These are phyloP conservation scores for Annulohypoxylon nitens DNA, from an alignment of 495 filamentous ascomycete genomes.

Conservation along the genomic window DNA sequence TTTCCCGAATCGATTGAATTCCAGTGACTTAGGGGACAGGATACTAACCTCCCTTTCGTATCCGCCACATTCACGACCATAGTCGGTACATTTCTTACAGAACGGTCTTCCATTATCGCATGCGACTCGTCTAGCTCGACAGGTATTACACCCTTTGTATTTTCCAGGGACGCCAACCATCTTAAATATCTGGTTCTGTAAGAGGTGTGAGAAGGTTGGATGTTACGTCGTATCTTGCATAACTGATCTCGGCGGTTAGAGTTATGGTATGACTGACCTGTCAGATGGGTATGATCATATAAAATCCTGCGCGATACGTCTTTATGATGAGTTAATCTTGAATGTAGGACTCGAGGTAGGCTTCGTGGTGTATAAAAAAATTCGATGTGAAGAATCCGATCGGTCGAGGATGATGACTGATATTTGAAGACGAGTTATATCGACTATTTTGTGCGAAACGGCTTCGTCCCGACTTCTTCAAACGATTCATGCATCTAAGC, in stretches of 20 bases:
- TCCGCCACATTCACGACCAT: constrained; percentile 71
- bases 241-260: not conserved
- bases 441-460: constrained; percentile 20
- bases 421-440: constrained; percentile 27
- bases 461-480: constrained; percentile 29
- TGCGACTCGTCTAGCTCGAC: constrained; percentile 58
- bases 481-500: constrained; percentile 7
- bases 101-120: constrained; percentile 74
- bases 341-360: constrained; percentile 19
- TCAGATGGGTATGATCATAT: constrained; percentile 34
- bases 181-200: constrained; percentile 31
- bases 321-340: constrained; percentile 12
- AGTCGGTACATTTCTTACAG: constrained; percentile 73
- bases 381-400: constrained; percentile 42
- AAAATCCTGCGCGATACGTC: constrained; percentile 19
- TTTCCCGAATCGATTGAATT: constrained; percentile 6
- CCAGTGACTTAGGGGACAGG: constrained; percentile 7
- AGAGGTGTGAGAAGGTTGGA: constrained; percentile 26
- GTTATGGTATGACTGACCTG: constrained; percentile 26
- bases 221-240: constrained; percentile 18
- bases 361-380: constrained; percentile 37
- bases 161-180: constrained; percentile 64
- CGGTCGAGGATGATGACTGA: constrained; percentile 26
- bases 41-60: constrained; percentile 65
- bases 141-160: constrained; percentile 64